phyloP scores from a whole-genome alignment of 257 asterid genomes.

The Knoxia roxburghii region DNA sequence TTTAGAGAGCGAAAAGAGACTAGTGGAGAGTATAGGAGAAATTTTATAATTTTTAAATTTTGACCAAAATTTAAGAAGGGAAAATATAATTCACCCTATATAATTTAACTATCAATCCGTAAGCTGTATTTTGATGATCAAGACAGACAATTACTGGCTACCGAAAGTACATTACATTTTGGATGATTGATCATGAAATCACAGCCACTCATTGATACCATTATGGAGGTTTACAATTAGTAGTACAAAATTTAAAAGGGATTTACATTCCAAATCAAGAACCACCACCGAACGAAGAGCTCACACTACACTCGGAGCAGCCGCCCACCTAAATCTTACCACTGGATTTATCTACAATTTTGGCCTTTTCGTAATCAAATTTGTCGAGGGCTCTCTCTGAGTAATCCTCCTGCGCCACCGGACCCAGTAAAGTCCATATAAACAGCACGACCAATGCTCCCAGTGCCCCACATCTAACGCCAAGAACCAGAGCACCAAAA shows the following conservation, averaged over 20 bases:
- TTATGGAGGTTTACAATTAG: too few relatives aligned
- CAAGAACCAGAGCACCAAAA: slow-evolving; percentile 56
- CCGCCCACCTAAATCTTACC: slow-evolving; percentile 40
- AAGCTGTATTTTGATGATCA: slow-evolving; percentile 38
- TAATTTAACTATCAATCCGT: too few relatives aligned
- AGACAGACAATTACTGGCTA: neutral
- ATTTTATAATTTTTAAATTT: too few relatives aligned
- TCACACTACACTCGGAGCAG: too few relatives aligned
- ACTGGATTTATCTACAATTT: slow-evolving; percentile 38
- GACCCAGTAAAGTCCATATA: slow-evolving; percentile 55
- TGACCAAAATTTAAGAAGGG: too few relatives aligned
- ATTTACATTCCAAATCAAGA: slow-evolving; percentile 44
- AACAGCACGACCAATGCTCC: slow-evolving; percentile 57
- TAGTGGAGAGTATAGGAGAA: too few relatives aligned
- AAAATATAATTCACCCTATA: too few relatives aligned
- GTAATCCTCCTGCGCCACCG: slow-evolving; percentile 68
- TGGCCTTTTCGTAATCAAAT: slow-evolving; percentile 40
- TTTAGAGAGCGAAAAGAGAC: too few relatives aligned
- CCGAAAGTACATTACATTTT: slow-evolving; percentile 9
- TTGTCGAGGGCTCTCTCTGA: slow-evolving; percentile 29
- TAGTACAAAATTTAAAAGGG: slow-evolving; percentile 32
- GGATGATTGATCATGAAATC: slow-evolving; percentile 62
- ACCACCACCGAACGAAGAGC: slow-evolving; percentile 18
- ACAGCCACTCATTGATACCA: slow-evolving; percentile 47
- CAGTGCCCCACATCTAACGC: slow-evolving; percentile 70